These are phyloP conservation scores for Phaffomyces opuntiae DNA, from an alignment of 805 yeast genomes.

Conservation along the genomic window DNA sequence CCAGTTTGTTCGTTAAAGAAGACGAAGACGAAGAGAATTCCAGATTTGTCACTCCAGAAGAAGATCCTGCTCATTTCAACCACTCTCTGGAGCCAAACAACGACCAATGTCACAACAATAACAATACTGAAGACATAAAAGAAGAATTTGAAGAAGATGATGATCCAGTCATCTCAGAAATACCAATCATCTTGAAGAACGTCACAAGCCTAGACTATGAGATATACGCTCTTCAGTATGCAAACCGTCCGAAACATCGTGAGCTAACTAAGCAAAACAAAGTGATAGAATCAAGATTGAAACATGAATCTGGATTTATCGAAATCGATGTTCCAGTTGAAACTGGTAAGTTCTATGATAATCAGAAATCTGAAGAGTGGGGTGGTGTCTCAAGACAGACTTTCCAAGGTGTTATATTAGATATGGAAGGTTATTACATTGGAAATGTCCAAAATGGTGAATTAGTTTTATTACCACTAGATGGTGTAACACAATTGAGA, in stretches of 20 bases:
- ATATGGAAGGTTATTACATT: slow-evolving; percentile 44
- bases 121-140: no score
- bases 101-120: no score
- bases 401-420: slow-evolving; percentile 61
- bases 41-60: neutral
- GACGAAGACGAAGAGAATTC: slow-evolving; percentile 1
- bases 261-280: slow-evolving; percentile 30
- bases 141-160: slow-evolving; percentile 20
- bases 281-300: slow-evolving; percentile 41
- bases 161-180: slow-evolving; percentile 50
- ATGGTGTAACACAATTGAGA: slow-evolving; percentile 67
- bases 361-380: slow-evolving; percentile 59
- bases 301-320: slow-evolving; percentile 53
- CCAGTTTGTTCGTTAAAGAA: slow-evolving; percentile 6
- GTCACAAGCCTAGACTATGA: slow-evolving; percentile 20
- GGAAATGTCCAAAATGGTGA: slow-evolving; percentile 40
- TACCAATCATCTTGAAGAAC: slow-evolving; percentile 45
- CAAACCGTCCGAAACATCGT: slow-evolving; percentile 44
- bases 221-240: slow-evolving; percentile 49
- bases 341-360: slow-evolving; percentile 61
- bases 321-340: slow-evolving; percentile 76
- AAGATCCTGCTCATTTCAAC: neutral
- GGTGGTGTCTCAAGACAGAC: slow-evolving; percentile 51
- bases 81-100: no score
- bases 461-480: slow-evolving; percentile 58